Evolutionary conservation across 148 eudicot genomes (phyloP), one percentile per base, ranked within the genome.

Genomic region (Nepenthes mirabilis): DNA sequence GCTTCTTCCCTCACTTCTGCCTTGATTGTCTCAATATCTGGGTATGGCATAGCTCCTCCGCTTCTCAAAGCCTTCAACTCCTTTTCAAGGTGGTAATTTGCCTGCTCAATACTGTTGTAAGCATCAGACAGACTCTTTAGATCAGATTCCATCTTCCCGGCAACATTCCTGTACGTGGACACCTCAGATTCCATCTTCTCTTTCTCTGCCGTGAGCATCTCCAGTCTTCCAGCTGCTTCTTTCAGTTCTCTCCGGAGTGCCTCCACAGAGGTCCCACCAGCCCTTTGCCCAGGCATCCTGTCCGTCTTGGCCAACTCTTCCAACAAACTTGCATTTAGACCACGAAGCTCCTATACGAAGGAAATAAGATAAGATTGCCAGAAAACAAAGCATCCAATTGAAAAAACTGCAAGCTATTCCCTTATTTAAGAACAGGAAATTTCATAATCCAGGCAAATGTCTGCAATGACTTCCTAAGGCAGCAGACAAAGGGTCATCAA

Each of bases 81-180:
- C 47, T 72, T 86, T 52, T 88, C 90, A 1, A 86, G 73, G 9
- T 74, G 75, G 60, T 65, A 77, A 63, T 93, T 86, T 33, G 83
- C 86, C 75, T 83, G 87, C 68, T 93, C 98, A 9, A 93, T 82
- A 56, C 96, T 93, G 72, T 84, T 86, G 80, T 93, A 93, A 52
- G 98, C 96, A 65, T 88, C 91, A 2, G 98, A 93, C 61, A 93
- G 71, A 72, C 95, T 86, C 74, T 83, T 83, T 34, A 93, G 75
- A 68, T 93, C 98, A 52, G 98, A 77, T 75, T 91, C 98, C 58
- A 79, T 75, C 66, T 85, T 91, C 33, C 69, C 65, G 6, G 89
- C 86, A 65, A 82, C 14, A 48, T 80, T 80, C 10, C 65, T 74
- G 65, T 84, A 79, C 72, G 59, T 71, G 59, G 77, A 59, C 43